Percentiles rank a stretch among this genome's conserved stretches.
phyloP scores from a whole-genome alignment of 352 stramenopile genomes.

The Phytopythium chamaehyphon region DNA sequence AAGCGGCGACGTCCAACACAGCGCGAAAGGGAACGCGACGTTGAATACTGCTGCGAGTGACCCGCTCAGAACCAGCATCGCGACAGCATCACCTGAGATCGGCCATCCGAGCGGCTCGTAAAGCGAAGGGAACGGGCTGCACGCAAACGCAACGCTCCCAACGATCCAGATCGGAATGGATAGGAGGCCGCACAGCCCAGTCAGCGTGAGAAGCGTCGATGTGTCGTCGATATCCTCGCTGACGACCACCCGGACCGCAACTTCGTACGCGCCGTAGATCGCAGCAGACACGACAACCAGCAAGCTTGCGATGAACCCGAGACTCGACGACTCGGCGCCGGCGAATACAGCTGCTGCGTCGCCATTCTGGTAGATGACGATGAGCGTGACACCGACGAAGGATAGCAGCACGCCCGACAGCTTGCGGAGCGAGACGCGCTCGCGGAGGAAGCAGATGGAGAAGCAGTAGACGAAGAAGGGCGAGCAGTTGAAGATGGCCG shows the following conservation, averaged over 20 bases:
- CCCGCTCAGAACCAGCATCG: constrained; percentile 33
- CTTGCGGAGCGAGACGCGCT: constrained; percentile 24
- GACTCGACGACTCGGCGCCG: constrained; percentile 17
- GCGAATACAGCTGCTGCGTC: constrained; percentile 23
- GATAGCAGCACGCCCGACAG: constrained; percentile 24
- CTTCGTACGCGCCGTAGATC: constrained; percentile 45
- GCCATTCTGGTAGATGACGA: constrained; percentile 30
- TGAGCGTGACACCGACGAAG: constrained; percentile 28
- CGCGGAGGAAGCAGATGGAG: constrained; percentile 35
- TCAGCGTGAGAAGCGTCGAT: constrained; percentile 35
- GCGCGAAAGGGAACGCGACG: constrained; percentile 33
- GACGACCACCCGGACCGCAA: constrained; percentile 30
- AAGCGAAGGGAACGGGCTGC: constrained; percentile 33
- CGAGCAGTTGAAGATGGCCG: constrained; percentile 45
- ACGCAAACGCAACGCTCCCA: constrained; percentile 32
- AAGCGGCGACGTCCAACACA: constrained; percentile 52
- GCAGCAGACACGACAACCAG: constrained; percentile 42
- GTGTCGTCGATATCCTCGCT: constrained; percentile 44
- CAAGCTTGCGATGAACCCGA: constrained; percentile 30
- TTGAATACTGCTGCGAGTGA: constrained; percentile 33
- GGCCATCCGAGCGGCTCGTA: constrained; percentile 53
- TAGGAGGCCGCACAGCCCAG: constrained; percentile 39
- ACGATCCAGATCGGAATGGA: constrained; percentile 46
- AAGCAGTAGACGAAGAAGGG: constrained; percentile 47
- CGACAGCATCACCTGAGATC: constrained; percentile 21